phyloP scores from a whole-genome alignment of 2,329 filamentous ascomycete species.

The Botryotinia narcissicola region DNA sequence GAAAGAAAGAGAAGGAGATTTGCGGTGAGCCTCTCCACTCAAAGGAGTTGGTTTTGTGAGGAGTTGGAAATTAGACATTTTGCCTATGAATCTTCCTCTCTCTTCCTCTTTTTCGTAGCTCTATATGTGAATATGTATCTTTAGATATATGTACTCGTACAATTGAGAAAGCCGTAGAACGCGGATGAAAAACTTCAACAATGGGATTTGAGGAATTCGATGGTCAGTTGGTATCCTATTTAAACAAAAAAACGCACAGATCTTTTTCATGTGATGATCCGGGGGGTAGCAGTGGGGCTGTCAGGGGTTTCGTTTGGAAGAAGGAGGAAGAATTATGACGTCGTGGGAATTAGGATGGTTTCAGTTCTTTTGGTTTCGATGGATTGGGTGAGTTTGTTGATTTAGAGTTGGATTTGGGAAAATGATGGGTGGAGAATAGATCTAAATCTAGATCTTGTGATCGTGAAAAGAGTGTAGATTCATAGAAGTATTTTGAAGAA shows the following conservation, averaged over 20 bases:
- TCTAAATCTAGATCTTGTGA: not conserved
- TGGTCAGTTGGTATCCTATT: not conserved
- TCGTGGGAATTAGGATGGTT: not conserved
- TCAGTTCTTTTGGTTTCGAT: not conserved
- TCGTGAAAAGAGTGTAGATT: not conserved
- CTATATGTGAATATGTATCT: not conserved
- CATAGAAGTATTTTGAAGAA: not conserved
- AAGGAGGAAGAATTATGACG: not conserved
- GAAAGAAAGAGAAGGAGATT: constrained; percentile 12
- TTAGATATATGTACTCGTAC: not conserved
- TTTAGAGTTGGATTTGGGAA: not conserved
- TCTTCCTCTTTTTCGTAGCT: not conserved
- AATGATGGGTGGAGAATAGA: not conserved
- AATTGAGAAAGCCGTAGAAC: not conserved
- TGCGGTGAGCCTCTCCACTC: constrained; percentile 15
- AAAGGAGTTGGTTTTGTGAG: constrained; percentile 25
- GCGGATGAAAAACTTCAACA: not conserved
- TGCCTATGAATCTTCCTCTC: not conserved
- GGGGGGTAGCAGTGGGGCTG: not conserved
- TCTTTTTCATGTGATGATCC: constrained; percentile 1
- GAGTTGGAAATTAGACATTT: not conserved
- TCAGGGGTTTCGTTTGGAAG: not conserved
- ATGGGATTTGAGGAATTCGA: constrained; percentile 1
- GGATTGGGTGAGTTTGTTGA: not conserved
- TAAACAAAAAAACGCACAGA: not conserved